A percentile compares a stretch with the other conserved stretches of the same genome.
phyloP scores from a whole-genome alignment of 768 basidiomycete species.

The Termitomyces sp. region DNA sequence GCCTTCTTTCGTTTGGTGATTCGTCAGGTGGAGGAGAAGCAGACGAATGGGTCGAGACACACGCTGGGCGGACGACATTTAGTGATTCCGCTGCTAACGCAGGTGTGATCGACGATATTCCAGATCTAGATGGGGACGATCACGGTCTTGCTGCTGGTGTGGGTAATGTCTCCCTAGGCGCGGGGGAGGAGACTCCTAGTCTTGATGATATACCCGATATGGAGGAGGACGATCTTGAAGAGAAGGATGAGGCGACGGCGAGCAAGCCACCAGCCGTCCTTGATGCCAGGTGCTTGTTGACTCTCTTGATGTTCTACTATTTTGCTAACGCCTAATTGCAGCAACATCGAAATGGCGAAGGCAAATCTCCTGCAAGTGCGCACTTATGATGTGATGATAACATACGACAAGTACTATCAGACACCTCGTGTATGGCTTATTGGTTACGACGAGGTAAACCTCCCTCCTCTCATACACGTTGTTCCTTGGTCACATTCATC shows the following conservation, averaged over 20 bases:
- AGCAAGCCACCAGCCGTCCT: constrained; percentile 42
- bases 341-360: constrained; percentile 62
- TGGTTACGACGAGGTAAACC: constrained; percentile 88
- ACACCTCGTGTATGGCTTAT: constrained; percentile 97
- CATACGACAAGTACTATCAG: constrained; percentile 99
- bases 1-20: constrained; percentile 80
- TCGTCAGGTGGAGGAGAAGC: constrained; percentile 49
- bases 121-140: constrained; percentile 67
- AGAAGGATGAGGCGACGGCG: constrained; percentile 82
- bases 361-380: constrained; percentile 91
- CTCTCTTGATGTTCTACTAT: not conserved
- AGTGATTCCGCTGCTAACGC: constrained; percentile 54
- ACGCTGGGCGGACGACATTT: constrained; percentile 68
- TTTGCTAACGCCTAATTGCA: constrained; percentile 20
- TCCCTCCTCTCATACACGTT: not conserved
- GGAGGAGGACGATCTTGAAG: constrained; percentile 93
- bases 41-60: constrained; percentile 99
- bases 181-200: constrained; percentile 71
- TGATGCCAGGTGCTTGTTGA: constrained; percentile 44
- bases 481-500: constrained; percentile 6
- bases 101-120: constrained; percentile 79
- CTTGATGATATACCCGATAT: constrained; percentile 98
- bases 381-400: constrained; percentile 99
- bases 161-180: constrained; percentile 41
- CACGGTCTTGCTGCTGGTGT: constrained; percentile 43